Evolutionary conservation across 2,329 filamentous ascomycete genomes (phyloP), one percentile per base, ranked within the genome.

Genomic region (Fusarium sacchari): DNA sequence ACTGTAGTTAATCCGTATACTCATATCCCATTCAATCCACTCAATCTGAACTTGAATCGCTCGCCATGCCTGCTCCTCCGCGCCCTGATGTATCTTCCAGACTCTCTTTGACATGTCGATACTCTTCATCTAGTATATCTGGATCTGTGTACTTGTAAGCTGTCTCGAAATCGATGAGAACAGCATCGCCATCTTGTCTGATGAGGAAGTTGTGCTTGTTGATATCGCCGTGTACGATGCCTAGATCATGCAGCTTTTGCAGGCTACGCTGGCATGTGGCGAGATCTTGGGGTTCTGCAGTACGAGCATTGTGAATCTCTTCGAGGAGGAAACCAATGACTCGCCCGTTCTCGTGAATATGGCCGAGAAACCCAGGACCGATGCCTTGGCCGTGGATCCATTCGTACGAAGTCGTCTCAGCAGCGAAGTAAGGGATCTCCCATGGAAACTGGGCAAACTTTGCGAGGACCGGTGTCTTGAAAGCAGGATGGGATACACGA

Each of bases 151-250:
- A 79, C 59, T 72, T 77, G 71, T 79, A 68, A 15, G 80, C 79
- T 63, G 76, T 77, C 69, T 82, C 80, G 64, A 82, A 81, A 62
- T 82, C 80, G 22, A 81, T 68, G 36, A 82, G 59, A 24, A 78
- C 69, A 34, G 77, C 79, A 20, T 76, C 72, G 7, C 76, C 66
- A 15, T 75, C 72, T 13, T 71, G 72, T 22, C 74, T 72, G 32
- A 82, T 76, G 17, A 82, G 69, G 50, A 82, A 81, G 57, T 82
- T 82, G 62, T 79, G 73, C 67, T 78, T 82, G 74, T 81, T 81
- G 69, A 80, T 79, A 36, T 82, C 81, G 20, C 80, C 80, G 43
- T 76, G 79, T 56, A 79, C 76, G 46, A 82, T 81, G 10, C 78
- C 80, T 20, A 82, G 75, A 32, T 71, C 64, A 60, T 82, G 80